Evolutionary conservation across 345 rosid genomes (phyloP).

Genomic region (Euphorbia pulcherrima): DNA sequence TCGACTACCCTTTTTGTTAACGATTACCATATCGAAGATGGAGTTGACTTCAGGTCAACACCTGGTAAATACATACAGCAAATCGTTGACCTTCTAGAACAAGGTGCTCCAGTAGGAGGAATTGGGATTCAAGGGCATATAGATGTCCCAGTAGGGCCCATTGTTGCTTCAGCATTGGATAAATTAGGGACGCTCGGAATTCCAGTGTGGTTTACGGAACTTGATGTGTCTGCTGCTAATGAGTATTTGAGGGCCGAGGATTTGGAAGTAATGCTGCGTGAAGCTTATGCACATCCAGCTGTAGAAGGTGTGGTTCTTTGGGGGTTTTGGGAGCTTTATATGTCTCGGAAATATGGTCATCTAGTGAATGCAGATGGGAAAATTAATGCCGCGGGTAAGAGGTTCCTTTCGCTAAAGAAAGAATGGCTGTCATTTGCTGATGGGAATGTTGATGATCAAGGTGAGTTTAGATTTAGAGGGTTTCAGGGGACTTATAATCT

Average conservation of each 20-base stretch:
- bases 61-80: slow-evolving; percentile 67
- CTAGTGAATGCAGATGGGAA: slow-evolving; percentile 27
- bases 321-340: slow-evolving; percentile 32
- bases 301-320: slow-evolving; percentile 28
- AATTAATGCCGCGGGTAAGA: slow-evolving; percentile 27
- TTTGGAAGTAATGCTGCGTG: slow-evolving; percentile 27
- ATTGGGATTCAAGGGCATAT: slow-evolving; percentile 56
- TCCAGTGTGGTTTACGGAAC: slow-evolving; percentile 57
- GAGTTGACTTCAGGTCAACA: slow-evolving; percentile 58
- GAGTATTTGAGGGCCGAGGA: slow-evolving; percentile 26
- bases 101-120: slow-evolving; percentile 51
- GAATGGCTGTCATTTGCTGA: slow-evolving; percentile 22
- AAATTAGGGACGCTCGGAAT: slow-evolving; percentile 41
- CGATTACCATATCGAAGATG: slow-evolving; percentile 89
- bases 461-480: slow-evolving; percentile 32
- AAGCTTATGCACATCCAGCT: slow-evolving; percentile 28
- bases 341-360: slow-evolving; percentile 21
- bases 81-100: slow-evolving; percentile 55
- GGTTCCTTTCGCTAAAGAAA: slow-evolving; percentile 21
- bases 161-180: slow-evolving; percentile 45
- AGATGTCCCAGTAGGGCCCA: slow-evolving; percentile 43
- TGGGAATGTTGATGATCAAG: slow-evolving; percentile 5
- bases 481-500: slow-evolving; percentile 24
- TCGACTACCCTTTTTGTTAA: slow-evolving; percentile 67
- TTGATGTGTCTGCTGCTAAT: slow-evolving; percentile 49